Evolutionary conservation across 108 stramenopile species (phyloP).

Genomic region (Nitzschia palea): DNA sequence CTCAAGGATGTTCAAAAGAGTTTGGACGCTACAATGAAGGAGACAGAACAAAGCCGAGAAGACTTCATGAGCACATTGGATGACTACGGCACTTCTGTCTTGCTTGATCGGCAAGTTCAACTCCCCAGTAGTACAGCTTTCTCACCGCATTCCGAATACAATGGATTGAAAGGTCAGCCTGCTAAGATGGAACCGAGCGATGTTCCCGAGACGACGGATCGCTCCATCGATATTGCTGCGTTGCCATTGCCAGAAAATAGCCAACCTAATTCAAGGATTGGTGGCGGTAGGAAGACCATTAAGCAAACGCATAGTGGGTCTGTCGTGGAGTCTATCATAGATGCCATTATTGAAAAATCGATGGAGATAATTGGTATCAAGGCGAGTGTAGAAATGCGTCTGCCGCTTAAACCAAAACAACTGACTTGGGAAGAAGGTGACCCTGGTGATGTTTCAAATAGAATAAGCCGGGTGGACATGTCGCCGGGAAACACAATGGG

Average conservation of each 20-base stretch:
- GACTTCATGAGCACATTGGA: not conserved
- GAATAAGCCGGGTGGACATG: no score
- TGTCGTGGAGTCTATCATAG: slow-evolving; percentile 9
- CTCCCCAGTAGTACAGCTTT: not conserved
- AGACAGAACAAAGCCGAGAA: not conserved
- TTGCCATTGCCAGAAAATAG: not conserved
- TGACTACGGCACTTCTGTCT: not conserved
- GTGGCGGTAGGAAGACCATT: not conserved
- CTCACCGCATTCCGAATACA: not conserved
- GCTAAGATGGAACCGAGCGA: not conserved
- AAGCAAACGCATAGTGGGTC: not conserved
- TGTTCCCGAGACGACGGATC: no score
- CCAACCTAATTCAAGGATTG: not conserved
- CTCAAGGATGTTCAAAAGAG: not conserved
- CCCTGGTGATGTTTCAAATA: no score
- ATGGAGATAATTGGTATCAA: not conserved
- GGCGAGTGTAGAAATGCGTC: no score
- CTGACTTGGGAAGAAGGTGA: no score
- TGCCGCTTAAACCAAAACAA: no score
- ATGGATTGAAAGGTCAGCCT: not conserved
- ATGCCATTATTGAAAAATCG: not conserved
- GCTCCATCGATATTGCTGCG: not conserved
- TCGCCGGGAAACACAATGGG: no score
- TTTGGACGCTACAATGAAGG: not conserved
- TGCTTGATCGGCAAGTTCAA: not conserved